phyloP scores from a whole-genome alignment of 2,329 filamentous ascomycete genomes.

The Epichloe typhina region DNA sequence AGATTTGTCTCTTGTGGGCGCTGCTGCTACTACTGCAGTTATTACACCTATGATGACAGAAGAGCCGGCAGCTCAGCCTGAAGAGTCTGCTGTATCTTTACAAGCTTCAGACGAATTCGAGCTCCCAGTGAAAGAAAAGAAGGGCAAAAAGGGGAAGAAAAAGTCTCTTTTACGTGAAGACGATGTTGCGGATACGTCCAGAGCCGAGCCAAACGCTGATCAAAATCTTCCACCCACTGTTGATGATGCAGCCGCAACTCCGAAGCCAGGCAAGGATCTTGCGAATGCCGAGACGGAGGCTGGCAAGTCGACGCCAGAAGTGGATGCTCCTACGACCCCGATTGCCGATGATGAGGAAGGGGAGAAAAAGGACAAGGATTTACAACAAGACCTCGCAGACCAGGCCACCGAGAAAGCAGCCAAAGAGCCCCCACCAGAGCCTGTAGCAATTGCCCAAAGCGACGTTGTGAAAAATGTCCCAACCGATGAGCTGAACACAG shows the following conservation, averaged over 20 bases:
- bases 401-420: not conserved
- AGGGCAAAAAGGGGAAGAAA: conserved; percentile 10
- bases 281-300: not conserved
- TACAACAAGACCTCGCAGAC: not conserved
- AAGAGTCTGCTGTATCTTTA: conserved; percentile 2
- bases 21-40: conserved; percentile 5
- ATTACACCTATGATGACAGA: not conserved
- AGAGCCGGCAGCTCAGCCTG: conserved; percentile 2
- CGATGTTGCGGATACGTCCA: not conserved
- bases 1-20: conserved; percentile 1
- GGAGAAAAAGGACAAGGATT: not conserved
- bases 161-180: conserved; percentile 6
- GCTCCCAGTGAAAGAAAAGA: conserved; percentile 9
- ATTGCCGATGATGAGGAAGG: not conserved
- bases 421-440: not conserved
- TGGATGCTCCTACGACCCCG: not conserved
- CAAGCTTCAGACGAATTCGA: conserved; percentile 5
- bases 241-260: not conserved
- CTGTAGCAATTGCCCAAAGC: not conserved
- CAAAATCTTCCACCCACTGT: not conserved
- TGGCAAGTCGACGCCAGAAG: not conserved
- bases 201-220: not conserved
- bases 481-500: not conserved
- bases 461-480: not conserved
- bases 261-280: not conserved